Evolutionary conservation across 2,329 filamentous ascomycete species (phyloP).

Genomic region (Cryphonectria carpinicola): DNA sequence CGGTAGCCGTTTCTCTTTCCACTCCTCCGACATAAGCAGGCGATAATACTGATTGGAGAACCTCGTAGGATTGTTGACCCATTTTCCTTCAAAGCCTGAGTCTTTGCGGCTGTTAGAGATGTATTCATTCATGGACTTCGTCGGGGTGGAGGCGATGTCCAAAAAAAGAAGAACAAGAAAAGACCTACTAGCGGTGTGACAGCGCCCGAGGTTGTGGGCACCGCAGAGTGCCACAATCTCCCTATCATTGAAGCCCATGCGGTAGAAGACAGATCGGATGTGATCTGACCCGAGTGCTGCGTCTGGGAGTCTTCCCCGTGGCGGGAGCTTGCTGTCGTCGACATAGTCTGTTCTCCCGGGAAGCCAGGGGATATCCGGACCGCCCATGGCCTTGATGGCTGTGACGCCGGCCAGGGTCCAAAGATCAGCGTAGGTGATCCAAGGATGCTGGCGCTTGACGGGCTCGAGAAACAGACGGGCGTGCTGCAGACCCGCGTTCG

Average conservation of each 20-base stretch:
- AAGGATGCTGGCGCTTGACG: constrained; percentile 60
- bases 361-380: constrained; percentile 59
- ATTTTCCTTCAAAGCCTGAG: constrained; percentile 52
- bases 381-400: constrained; percentile 63
- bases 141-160: neutral
- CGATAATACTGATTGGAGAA: constrained; percentile 45
- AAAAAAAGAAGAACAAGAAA: neutral
- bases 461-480: constrained; percentile 67
- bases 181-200: constrained; percentile 40
- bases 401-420: constrained; percentile 66
- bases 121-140: neutral
- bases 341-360: constrained; percentile 65
- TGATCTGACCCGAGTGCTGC: constrained; percentile 77
- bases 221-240: constrained; percentile 91
- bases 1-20: constrained; percentile 54
- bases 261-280: constrained; percentile 88
- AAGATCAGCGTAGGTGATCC: constrained; percentile 68
- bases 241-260: constrained; percentile 97
- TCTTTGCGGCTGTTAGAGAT: neutral
- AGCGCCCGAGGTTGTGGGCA: constrained; percentile 86
- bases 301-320: constrained; percentile 70
- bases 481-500: constrained; percentile 67
- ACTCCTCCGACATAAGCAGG: constrained; percentile 39
- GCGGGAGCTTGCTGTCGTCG: constrained; percentile 63
- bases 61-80: constrained; percentile 43